Evolutionary conservation across 1,284 basidiomycete genomes (phyloP).

Genomic region (Cryptococcus hybrid): DNA sequence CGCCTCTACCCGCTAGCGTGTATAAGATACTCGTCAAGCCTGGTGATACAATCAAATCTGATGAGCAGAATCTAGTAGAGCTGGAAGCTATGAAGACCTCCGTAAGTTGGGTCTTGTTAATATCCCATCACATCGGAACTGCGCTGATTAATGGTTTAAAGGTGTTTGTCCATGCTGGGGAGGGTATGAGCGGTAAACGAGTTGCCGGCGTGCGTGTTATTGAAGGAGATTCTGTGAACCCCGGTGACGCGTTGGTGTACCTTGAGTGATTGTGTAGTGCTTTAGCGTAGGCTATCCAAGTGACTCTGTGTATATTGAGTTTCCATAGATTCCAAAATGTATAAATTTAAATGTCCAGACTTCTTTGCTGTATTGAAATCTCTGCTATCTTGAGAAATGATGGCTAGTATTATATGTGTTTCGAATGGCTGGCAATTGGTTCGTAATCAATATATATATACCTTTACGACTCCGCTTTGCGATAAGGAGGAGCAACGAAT

Average conservation of each 20-base stretch:
- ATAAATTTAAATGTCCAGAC: too few relatives aligned
- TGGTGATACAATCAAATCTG: background rate
- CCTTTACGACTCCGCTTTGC: too few relatives aligned
- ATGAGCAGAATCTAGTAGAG: conserved; percentile 1
- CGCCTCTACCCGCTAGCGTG: background rate
- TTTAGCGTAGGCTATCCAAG: too few relatives aligned
- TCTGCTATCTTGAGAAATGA: too few relatives aligned
- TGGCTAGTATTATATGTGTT: too few relatives aligned
- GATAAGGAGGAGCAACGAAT: too few relatives aligned
- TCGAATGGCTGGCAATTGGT: too few relatives aligned
- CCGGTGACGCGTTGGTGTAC: background rate
- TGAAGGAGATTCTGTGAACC: background rate
- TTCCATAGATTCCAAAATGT: too few relatives aligned
- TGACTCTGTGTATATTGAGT: too few relatives aligned
- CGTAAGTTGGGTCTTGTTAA: background rate
- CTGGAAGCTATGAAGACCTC: conserved; percentile 2
- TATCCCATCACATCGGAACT: background rate
- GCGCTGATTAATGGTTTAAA: background rate
- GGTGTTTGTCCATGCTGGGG: background rate
- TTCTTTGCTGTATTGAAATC: too few relatives aligned
- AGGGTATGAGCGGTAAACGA: background rate
- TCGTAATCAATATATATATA: too few relatives aligned
- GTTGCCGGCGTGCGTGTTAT: background rate
- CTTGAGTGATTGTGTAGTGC: background rate
- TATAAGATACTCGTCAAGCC: background rate